Evolutionary conservation across 177 flowering plant genomes (phyloP).

Genomic region (Tripterygium wilfordii): DNA sequence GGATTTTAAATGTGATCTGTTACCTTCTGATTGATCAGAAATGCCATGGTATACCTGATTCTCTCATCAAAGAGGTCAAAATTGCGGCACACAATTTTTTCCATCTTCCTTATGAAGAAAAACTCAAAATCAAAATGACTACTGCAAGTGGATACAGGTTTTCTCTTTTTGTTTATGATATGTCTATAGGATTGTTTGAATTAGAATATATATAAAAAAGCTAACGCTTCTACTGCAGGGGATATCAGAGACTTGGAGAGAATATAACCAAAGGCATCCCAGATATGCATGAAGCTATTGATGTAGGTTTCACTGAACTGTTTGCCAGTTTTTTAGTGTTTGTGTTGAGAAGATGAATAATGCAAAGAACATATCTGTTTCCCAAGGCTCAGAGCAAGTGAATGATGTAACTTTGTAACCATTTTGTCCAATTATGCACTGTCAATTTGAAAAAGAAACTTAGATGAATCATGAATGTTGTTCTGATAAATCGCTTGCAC

Average conservation of each 20-base stretch:
- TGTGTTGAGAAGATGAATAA: too few relatives aligned
- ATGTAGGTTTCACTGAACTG: slow-evolving; percentile 42
- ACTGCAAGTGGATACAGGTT: slow-evolving; percentile 80
- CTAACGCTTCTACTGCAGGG: slow-evolving; percentile 45
- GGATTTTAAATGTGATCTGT: too few relatives aligned
- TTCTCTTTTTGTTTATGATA: too few relatives aligned
- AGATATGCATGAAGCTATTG: slow-evolving; percentile 95
- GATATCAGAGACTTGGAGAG: slow-evolving; percentile 87
- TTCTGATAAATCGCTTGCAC: too few relatives aligned
- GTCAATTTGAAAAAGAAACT: too few relatives aligned
- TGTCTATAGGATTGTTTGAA: too few relatives aligned
- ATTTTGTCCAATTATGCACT: too few relatives aligned
- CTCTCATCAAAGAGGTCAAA: slow-evolving; percentile 60
- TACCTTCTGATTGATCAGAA: slow-evolving; percentile 41
- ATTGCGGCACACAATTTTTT: slow-evolving; percentile 52
- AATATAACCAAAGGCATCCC: slow-evolving; percentile 77
- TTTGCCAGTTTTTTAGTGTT: background rate
- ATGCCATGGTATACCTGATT: slow-evolving; percentile 85
- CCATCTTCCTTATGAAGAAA: slow-evolving; percentile 73
- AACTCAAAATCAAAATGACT: slow-evolving; percentile 79
- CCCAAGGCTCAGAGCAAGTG: too few relatives aligned
- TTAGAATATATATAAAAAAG: too few relatives aligned
- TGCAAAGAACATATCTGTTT: too few relatives aligned
- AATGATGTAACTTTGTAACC: too few relatives aligned
- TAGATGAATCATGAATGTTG: too few relatives aligned